Evolutionary conservation across 2,329 filamentous ascomycete genomes (phyloP), one percentile per base, ranked within the genome.

Genomic region (Paracorniculantispora psalliotae): DNA sequence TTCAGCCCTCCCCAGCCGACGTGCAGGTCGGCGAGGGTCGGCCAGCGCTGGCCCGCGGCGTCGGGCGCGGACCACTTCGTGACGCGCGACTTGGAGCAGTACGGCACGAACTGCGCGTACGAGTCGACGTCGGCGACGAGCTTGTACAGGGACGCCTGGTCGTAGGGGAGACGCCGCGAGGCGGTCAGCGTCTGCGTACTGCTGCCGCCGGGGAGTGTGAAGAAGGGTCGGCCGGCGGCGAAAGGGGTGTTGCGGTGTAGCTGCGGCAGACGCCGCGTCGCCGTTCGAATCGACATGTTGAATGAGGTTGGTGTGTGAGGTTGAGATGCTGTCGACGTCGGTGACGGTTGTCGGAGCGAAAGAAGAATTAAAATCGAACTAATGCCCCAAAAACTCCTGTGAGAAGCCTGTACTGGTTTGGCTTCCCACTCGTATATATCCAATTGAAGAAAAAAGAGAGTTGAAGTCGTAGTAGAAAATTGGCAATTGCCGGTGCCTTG

Each of bases 31-130:
- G 91, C 94, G 63, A 87, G 82, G 28, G 86, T 81, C 0, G 94
- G 94, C 79, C 84, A 90, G 46, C 73, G 75, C 44, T 78, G 79
- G 28, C 75, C 74, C 1, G 75, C 69, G 26, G 75, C 61, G 67
- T 83, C 78, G 9, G 83, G 78, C 13, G 71, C 57, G 7, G 90
- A 88, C 82, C 88, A 91, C 60, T 81, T 79, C 1, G 91, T 96
- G 43, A 97, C 91, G 61, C 80, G 82, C 39, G 90, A 92, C 48
- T 79, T 79, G 46, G 84, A 82, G 76, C 93, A 96, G 81, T 96
- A 97, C 12, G 94, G 94, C n/a, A 99, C 84, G 79, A 97, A 99
- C 64, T 79, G 72, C 39, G 82, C 79, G 82, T 99, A 99, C 63
- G 85, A 85, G 72, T 91, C 84, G 64, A 99, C 86, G 73, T 97